Evolutionary conservation across 2,329 filamentous ascomycete genomes (phyloP), one percentile per base, ranked within the genome.

Genomic region (Ascomycota sp.): DNA sequence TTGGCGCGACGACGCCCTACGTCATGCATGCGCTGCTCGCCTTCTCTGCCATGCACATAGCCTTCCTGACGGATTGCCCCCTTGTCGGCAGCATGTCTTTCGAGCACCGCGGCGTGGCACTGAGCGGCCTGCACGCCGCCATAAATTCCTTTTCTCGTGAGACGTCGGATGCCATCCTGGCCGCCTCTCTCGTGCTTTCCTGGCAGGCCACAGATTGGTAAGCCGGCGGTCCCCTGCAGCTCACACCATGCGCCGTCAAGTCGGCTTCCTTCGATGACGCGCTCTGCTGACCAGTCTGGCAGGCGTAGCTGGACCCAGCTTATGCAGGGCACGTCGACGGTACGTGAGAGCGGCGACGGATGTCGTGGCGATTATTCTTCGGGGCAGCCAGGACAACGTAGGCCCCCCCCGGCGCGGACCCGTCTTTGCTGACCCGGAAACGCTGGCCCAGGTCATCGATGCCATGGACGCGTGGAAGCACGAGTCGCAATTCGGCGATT

Each of bases 141-240:
- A 85, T 95, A 40, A 71, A 74, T 27, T 65, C 67, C 13, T 94
- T 95, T 53, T 91, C 79, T 3, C 73, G 72, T 42, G 72, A 77
- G 30, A 92, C 83, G 36, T 86, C 82, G 2, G 86, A 98, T 53
- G 83, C 85, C 26, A 75, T 94, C 36, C 65, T 98, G 32, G 86
- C 85, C 19, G 81, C 85, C 21, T 94, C 86, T 19, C 71, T 94
- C 27, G 68, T 95, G 28, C 65, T 98, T 29, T 91, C 85, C 23
- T 95, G 89, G 85, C 86, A 95, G 57, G 80, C 82, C 32, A 89
- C 76, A 35, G 86, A 95, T 58, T 95, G 85, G 86, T 91, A 65
- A 62, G 75, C 33, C 19, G 15, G 29, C 23, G 15, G n/a, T 23
- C 13, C 29, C 21, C 29, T 36, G 32, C 23, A 32, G 23, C 19